Evolutionary conservation across 768 basidiomycete species (phyloP), one percentile per base, ranked within the genome.

Genomic region (Sarcodon sp.): DNA sequence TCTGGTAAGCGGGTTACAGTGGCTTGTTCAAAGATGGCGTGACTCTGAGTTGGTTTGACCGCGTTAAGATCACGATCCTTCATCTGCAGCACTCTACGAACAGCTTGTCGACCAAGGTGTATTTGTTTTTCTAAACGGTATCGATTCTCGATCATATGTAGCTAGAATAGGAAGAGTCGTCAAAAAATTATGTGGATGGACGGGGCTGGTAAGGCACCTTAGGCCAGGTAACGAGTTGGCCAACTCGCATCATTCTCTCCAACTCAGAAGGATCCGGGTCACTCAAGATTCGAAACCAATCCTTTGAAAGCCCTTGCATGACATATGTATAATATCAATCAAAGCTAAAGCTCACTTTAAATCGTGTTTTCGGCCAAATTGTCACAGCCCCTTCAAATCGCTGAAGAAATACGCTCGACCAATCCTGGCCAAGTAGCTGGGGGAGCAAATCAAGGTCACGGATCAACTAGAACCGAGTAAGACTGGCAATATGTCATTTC

Each of bases 351-450:
- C 73, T 34, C 54, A 84, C 87, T 69, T 72, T 72, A 49, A 92
- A 60, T 33, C 86, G 75, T 8, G 88, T 89, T 64, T 80, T 80
- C 4, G 91, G 90, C 83, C 82, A 85, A 47, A 92, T 88, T 33
- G 88, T 91, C 44, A 91, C 81, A 21, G 77, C 70, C 4, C 87
- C 87, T 55, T 90, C 90, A 59, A 96, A 97, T 45, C 89, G 77
- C 62, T 98, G 96, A 45, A 98, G 67, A 61, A 98, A 99, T 9
- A 98, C 90, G 53, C 85, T 86, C 0, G 88, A 90, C 94, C 94
- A 98, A 61, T 99, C 94, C 60, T 81, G 90, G 2, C 93, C 93
- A 5, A 94, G 69, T 3, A 98, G 57, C 50, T 90, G 83, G n/a
- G 96, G 96, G 47, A 98, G 71, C 16, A 99, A 75, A 59, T 99